Evolutionary conservation across 495 filamentous ascomycete species (phyloP).

Genomic region (Hypoxylon trugodes): DNA sequence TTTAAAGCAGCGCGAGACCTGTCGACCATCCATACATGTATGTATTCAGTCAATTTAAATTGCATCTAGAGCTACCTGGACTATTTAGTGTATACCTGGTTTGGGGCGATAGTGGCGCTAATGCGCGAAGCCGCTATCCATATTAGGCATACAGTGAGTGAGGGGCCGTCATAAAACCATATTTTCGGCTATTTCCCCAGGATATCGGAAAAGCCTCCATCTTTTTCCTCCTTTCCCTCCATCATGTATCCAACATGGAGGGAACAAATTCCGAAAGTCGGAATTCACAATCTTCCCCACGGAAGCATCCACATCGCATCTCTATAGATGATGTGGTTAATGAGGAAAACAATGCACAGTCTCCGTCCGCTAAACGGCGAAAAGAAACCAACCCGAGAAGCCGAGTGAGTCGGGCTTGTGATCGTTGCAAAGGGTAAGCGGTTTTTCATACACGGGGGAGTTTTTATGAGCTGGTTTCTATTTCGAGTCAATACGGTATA

Average conservation of each 20-base stretch:
- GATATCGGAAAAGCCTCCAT: background rate
- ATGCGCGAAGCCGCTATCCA: no score
- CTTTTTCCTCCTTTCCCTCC: background rate
- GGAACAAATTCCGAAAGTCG: background rate
- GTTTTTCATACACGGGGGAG: background rate
- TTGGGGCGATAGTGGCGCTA: no score
- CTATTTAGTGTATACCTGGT: no score
- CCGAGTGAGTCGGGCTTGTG: slow-evolving; percentile 47
- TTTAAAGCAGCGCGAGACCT: no score
- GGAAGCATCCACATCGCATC: background rate
- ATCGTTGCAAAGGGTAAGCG: slow-evolving; percentile 46
- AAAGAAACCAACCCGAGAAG: slow-evolving; percentile 5
- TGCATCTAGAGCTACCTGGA: no score
- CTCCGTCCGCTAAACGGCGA: slow-evolving; percentile 5
- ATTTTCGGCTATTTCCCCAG: no score
- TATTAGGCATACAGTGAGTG: no score
- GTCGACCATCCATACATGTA: no score
- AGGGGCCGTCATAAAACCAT: no score
- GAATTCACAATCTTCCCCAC: background rate
- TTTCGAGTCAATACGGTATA: background rate
- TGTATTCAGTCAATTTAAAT: no score
- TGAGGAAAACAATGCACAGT: background rate
- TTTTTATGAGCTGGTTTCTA: background rate
- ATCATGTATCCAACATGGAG: slow-evolving; percentile 1
- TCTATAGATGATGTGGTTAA: slow-evolving; percentile 7